These are phyloP conservation scores for Hydnum rufescens DNA, from an alignment of 768 basidiomycete genomes.

Conservation along the genomic window DNA sequence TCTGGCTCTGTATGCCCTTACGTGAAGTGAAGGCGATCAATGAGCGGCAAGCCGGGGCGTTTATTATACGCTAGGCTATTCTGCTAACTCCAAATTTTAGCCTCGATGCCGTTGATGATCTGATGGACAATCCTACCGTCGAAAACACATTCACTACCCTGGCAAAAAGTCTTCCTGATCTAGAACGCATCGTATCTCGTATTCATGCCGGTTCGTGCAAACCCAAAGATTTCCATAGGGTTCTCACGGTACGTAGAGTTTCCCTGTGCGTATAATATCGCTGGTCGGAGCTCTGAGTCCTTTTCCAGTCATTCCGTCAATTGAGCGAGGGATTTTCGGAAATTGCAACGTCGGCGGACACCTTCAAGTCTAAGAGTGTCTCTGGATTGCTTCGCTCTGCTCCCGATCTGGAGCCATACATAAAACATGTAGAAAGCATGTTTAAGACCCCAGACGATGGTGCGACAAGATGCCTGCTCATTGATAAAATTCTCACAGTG, in stretches of 20 bases:
- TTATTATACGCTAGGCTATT: not conserved
- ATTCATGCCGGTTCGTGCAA: slow-evolving; percentile 86
- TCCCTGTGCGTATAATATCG: not conserved
- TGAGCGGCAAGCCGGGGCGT: slow-evolving; percentile 40
- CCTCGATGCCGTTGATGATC: slow-evolving; percentile 84
- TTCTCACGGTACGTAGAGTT: slow-evolving; percentile 37
- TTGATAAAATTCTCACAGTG: not conserved
- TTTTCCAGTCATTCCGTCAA: slow-evolving; percentile 46
- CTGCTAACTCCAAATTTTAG: slow-evolving; percentile 21
- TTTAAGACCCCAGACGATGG: slow-evolving; percentile 48
- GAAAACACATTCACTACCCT: slow-evolving; percentile 53
- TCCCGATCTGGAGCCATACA: slow-evolving; percentile 53
- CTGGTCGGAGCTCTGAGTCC: too few relatives aligned
- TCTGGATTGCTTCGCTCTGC: slow-evolving; percentile 54
- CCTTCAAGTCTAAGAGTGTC: slow-evolving; percentile 62
- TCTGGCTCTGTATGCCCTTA: slow-evolving; percentile 91
- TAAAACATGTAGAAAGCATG: slow-evolving; percentile 55
- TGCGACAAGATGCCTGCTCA: slow-evolving; percentile 14
- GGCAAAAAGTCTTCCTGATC: slow-evolving; percentile 70
- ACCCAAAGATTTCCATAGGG: slow-evolving; percentile 71
- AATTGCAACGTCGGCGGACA: slow-evolving; percentile 43
- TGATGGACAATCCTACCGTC: slow-evolving; percentile 63
- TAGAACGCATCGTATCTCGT: slow-evolving; percentile 84
- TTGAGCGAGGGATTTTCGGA: slow-evolving; percentile 45
- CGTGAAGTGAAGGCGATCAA: slow-evolving; percentile 71